A percentile compares a stretch with the other conserved stretches of the same genome.
Conservation (phyloP, 371 early-diverging fungal genomes). For the Mucor mucedo region DNA sequence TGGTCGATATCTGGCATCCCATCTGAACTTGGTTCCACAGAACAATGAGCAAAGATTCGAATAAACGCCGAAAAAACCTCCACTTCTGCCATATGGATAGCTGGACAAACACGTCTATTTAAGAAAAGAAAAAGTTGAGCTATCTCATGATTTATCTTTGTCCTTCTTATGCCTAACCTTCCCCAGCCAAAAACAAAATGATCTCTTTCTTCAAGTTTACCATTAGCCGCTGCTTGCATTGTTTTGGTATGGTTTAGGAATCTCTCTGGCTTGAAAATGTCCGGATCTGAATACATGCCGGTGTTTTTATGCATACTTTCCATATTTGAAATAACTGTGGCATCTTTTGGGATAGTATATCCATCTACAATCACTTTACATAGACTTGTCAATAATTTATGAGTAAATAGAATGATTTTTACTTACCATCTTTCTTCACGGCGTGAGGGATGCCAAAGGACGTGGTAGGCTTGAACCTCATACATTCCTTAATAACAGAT, state of each 20-base stretch:
- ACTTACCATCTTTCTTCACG: slow-evolving; percentile 15
- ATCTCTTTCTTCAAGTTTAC: slow-evolving; percentile 22
- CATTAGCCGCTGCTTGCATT: slow-evolving; percentile 24
- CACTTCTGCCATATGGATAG: slow-evolving; percentile 21
- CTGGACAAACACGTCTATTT: slow-evolving; percentile 23
- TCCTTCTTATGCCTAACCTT: neutral
- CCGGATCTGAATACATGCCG: slow-evolving; percentile 13
- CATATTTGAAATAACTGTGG: slow-evolving; percentile 18
- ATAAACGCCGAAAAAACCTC: slow-evolving; percentile 10
- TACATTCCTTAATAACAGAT: slow-evolving; percentile 18
- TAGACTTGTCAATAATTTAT: neutral
- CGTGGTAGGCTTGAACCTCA: slow-evolving; percentile 16
- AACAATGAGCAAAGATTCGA: slow-evolving; percentile 7
- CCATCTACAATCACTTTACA: neutral
- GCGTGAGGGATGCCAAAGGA: slow-evolving; percentile 21
- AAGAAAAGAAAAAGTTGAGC: neutral
- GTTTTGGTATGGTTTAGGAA: slow-evolving; percentile 18
- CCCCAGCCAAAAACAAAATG: slow-evolving; percentile 33
- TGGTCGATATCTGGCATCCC: slow-evolving; percentile 11
- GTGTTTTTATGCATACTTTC: slow-evolving; percentile 21
- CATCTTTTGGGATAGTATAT: slow-evolving; percentile 16
- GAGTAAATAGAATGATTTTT: neutral
- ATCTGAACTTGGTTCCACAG: slow-evolving; percentile 1
- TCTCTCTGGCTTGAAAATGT: slow-evolving; percentile 23
- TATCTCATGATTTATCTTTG: too few relatives aligned